Conservation (phyloP, 2,329 filamentous ascomycete genomes). For the Plectosphaerella sp. region DNA sequence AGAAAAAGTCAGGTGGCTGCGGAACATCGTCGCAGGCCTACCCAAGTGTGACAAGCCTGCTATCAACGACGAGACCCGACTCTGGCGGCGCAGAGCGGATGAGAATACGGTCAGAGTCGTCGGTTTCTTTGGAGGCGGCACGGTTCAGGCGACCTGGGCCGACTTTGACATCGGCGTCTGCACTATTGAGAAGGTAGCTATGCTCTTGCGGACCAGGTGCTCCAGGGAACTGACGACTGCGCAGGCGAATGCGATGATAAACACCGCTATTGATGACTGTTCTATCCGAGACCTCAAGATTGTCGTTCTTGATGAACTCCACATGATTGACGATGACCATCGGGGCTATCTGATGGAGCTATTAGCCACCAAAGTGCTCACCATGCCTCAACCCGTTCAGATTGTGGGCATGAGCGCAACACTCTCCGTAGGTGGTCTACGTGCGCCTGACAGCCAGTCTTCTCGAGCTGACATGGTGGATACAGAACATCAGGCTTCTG, state of each 20-base stretch:
- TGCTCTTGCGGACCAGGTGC: background rate
- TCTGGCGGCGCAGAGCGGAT: slow-evolving; percentile 51
- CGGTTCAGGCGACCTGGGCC: slow-evolving; percentile 60
- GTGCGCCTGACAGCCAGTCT: too few species aligned
- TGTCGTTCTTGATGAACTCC: slow-evolving; percentile 73
- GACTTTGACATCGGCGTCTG: slow-evolving; percentile 77
- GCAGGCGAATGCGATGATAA: slow-evolving; percentile 70
- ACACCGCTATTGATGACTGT: slow-evolving; percentile 68
- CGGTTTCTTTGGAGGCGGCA: slow-evolving; percentile 72
- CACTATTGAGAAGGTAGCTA: slow-evolving; percentile 65
- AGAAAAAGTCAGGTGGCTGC: slow-evolving; percentile 73
- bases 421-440: slow-evolving; percentile 51
- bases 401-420: slow-evolving; percentile 80
- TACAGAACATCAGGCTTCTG: slow-evolving; percentile 64
- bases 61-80: slow-evolving; percentile 28
- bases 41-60: slow-evolving; percentile 27
- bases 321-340: slow-evolving; percentile 75
- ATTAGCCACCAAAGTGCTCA: slow-evolving; percentile 68
- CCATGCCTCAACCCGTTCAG: slow-evolving; percentile 62
- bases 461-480: background rate
- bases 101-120: slow-evolving; percentile 60
- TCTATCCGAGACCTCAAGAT: slow-evolving; percentile 59
- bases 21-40: slow-evolving; percentile 60
- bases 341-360: slow-evolving; percentile 73
- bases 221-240: background rate